Percentiles rank a stretch among this genome's conserved stretches.
phyloP scores from a whole-genome alignment of 306 rosid species.

The Abrus precatorius region DNA sequence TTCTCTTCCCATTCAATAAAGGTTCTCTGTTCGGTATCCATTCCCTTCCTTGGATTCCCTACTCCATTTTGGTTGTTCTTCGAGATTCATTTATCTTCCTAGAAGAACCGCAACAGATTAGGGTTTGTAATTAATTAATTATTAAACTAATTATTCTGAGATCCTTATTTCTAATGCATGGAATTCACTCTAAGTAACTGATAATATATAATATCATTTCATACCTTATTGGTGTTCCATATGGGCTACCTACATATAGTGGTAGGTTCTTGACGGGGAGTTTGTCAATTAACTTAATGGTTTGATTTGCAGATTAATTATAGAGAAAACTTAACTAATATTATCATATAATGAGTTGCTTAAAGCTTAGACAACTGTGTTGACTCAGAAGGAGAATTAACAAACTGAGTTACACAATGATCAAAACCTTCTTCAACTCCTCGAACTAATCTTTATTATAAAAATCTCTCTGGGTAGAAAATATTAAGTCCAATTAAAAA shows the following conservation, averaged over 20 bases:
- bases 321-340: background rate
- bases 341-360: background rate
- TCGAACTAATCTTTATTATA: background rate
- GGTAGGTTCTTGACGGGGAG: background rate
- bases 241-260: background rate
- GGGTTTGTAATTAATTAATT: constrained; percentile 9
- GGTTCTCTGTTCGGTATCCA: too few species aligned
- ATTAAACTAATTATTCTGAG: constrained; percentile 25
- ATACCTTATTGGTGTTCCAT: background rate
- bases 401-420: background rate
- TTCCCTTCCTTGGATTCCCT: too few species aligned
- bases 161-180: constrained; percentile 22
- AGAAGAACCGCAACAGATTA: background rate
- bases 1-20: too few species aligned
- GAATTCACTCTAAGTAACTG: constrained; percentile 2
- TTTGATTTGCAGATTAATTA: background rate
- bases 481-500: background rate
- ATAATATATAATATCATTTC: constrained; percentile 5
- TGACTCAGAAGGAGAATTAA: background rate
- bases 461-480: background rate
- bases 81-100: too few species aligned
- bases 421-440: constrained; percentile 21
- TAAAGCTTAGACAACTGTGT: background rate
- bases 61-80: too few species aligned
- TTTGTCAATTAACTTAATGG: background rate